Percentiles rank a stretch among this genome's conserved stretches.
These are phyloP conservation scores for Hypoxylon sp. DNA, from an alignment of 2,329 filamentous ascomycete species.

Conservation along the genomic window DNA sequence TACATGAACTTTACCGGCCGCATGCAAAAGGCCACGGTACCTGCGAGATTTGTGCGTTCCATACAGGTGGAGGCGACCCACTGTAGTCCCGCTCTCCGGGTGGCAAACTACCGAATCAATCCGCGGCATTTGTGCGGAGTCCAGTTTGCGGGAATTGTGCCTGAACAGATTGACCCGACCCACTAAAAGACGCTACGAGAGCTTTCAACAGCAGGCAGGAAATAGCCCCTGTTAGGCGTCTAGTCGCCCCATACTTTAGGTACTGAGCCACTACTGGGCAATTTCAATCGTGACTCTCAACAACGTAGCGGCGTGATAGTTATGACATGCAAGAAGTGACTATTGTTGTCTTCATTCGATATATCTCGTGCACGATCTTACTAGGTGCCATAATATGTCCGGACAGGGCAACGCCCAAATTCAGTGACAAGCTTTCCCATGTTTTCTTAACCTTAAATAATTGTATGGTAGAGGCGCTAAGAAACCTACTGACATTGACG, in stretches of 20 bases:
- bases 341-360: neutral
- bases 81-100: conserved; percentile 3
- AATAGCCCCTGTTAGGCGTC: conserved; percentile 3
- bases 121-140: conserved; percentile 19
- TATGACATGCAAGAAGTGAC: no score
- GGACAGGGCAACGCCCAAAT: neutral
- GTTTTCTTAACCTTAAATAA: conserved; percentile 62
- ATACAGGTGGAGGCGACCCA: conserved; percentile 13
- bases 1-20: neutral
- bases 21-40: neutral
- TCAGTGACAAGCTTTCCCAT: conserved; percentile 63
- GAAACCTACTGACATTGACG: conserved; percentile 61
- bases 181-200: neutral
- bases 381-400: neutral
- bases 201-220: neutral
- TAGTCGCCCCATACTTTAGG: conserved; percentile 3
- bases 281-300: neutral
- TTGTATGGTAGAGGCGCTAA: conserved; percentile 67
- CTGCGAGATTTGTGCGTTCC: conserved; percentile 17
- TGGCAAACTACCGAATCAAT: neutral
- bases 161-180: neutral
- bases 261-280: neutral
- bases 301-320: neutral
- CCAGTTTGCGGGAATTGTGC: conserved; percentile 13
- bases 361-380: neutral